These are phyloP conservation scores for Bremia lactucae DNA, from an alignment of 352 stramenopile species.

Conservation along the genomic window DNA sequence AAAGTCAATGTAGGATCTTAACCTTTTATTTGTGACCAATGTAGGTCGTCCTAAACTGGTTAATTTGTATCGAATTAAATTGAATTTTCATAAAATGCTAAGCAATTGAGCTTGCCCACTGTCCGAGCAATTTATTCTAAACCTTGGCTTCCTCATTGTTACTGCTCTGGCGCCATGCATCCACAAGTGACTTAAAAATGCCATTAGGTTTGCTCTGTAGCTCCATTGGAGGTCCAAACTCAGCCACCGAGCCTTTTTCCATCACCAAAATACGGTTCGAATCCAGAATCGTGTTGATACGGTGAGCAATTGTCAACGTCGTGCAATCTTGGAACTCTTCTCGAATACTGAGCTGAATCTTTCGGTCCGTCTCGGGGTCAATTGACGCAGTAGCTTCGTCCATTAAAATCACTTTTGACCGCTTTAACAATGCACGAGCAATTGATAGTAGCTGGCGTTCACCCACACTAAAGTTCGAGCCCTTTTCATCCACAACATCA, in stretches of 20 bases:
- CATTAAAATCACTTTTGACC: conserved; percentile 89
- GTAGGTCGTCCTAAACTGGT: too few species aligned
- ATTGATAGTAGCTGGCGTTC: conserved; percentile 72
- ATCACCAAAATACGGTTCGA: conserved; percentile 83
- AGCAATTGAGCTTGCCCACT: too few species aligned
- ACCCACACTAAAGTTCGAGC: conserved; percentile 51
- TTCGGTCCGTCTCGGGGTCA: conserved; percentile 80
- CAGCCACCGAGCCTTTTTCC: conserved; percentile 39
- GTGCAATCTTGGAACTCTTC: conserved; percentile 92
- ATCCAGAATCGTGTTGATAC: conserved; percentile 92
- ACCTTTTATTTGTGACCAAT: too few species aligned
- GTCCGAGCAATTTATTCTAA: too few species aligned
- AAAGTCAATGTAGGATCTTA: too few species aligned
- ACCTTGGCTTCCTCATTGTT: conserved; percentile 18
- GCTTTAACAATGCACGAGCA: conserved; percentile 68
- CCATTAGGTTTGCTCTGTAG: conserved; percentile 14
- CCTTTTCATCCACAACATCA: conserved; percentile 23
- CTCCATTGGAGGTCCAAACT: conserved; percentile 32
- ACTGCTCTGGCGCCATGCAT: conserved; percentile 48
- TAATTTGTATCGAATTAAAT: too few species aligned
- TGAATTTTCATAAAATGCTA: too few species aligned
- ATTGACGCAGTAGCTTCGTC: conserved; percentile 87
- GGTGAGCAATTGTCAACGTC: conserved; percentile 95
- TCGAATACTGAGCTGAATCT: too few species aligned
- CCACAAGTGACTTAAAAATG: conserved; percentile 19